Evolutionary conservation across 306 rosid genomes (phyloP), one percentile per base, ranked within the genome.

Genomic region (Alnus rubra): DNA sequence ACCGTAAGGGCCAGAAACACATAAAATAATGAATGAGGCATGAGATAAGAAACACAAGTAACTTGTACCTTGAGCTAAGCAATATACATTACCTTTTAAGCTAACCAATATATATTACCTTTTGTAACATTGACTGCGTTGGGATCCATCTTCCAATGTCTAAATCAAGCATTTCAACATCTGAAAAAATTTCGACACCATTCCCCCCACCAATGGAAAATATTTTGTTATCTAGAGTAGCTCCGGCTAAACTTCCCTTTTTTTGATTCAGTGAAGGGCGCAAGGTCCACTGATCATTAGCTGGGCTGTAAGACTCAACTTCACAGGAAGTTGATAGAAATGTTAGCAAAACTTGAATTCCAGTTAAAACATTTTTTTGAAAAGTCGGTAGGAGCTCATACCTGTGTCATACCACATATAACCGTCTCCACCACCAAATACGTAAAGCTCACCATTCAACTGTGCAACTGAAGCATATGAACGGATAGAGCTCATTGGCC

Each of bases 271-370:
- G 51, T 47, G 97, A 82, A 82, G 98, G 97, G 74, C 91, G 30
- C 72, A 33, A 12, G 28, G 91, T 88, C 99, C 98, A 93, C 69
- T 78, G 82, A 59, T 90, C 88, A 56, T 44, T 59, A 75, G 67
- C 60, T 19, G 85, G 90, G 76, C 78, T 80, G 81, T 89, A 93
- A 4, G 94, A 93, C 81, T 91, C 97, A 75, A 93, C 99, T 95
- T 76, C 83, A 84, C 3, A 83, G 12, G 80, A 44, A 49, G 54
- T 80, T 80, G 77, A 75, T 39, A 48, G 71, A 74, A 35, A 37
- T 23, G 52, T 86, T 59, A 76, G 54, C 42, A 76, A 78, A 62
- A 4, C n/a, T 70, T 69, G 31, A 4, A 59, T 47, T 63, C 37
- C 37, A 42, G 50, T 45, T n/a, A 74, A 78, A 51, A 68, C 12